Evolutionary conservation across 75 land plant species (phyloP).

Genomic region (Sequoia sempervirens): DNA sequence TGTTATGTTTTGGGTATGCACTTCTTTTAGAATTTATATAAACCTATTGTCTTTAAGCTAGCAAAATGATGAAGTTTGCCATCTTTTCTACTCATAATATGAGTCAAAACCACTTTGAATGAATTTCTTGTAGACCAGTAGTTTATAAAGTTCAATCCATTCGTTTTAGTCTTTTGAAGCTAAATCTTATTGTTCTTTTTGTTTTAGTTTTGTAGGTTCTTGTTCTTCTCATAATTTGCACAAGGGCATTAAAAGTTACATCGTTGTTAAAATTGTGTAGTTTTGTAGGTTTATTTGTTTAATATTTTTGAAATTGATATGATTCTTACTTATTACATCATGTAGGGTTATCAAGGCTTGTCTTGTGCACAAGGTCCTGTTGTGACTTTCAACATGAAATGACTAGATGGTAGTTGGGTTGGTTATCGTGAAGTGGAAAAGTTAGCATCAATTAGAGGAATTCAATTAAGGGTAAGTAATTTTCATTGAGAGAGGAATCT

Average conservation of each 20-base stretch:
- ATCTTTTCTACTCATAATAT: background rate
- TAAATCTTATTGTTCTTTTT: background rate
- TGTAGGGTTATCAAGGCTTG: conserved; percentile 6
- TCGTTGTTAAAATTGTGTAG: background rate
- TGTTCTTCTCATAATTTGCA: background rate
- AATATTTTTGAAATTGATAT: background rate
- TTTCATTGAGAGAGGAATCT: background rate
- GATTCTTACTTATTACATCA: background rate
- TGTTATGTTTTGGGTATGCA: background rate
- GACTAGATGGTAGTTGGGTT: conserved; percentile 86
- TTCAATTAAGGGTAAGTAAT: conserved; percentile 73
- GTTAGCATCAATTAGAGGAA: conserved; percentile 71
- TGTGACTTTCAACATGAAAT: conserved; percentile 81
- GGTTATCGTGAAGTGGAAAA: conserved; percentile 94
- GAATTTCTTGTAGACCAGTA: background rate
- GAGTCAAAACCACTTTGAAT: background rate
- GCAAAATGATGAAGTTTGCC: background rate
- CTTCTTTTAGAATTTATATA: background rate
- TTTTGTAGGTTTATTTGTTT: background rate
- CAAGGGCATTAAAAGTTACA: background rate
- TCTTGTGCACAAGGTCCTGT: conserved; percentile 51
- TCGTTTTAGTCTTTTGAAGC: background rate
- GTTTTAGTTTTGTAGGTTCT: background rate
- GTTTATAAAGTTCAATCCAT: background rate
- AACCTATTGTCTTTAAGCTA: background rate